Conservation (phyloP, 805 yeast genomes). For the Alloascoidea hylecoeti region DNA sequence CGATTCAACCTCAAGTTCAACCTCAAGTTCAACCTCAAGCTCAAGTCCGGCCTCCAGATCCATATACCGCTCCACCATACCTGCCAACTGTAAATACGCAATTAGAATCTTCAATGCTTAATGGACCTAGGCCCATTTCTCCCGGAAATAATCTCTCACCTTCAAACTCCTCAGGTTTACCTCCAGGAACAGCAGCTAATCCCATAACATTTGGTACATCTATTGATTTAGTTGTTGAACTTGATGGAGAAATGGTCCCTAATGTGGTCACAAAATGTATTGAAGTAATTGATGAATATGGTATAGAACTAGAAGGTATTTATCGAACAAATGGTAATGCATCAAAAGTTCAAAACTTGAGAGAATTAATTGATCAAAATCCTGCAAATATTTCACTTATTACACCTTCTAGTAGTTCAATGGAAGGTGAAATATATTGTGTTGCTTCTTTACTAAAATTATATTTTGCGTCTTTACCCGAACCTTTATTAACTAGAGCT, state of each 20-base stretch:
- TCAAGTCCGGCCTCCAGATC: no score
- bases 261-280: slow-evolving; percentile 81
- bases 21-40: not conserved
- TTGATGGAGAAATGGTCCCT: slow-evolving; percentile 88
- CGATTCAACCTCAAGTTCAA: not conserved
- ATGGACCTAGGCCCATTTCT: slow-evolving; percentile 2
- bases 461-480: slow-evolving; percentile 77
- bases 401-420: slow-evolving; percentile 11
- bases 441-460: slow-evolving; percentile 81
- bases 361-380: slow-evolving; percentile 45
- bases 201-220: slow-evolving; percentile 69
- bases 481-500: slow-evolving; percentile 62
- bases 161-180: no score
- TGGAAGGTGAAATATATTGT: slow-evolving; percentile 68
- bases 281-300: slow-evolving; percentile 72
- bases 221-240: slow-evolving; percentile 60
- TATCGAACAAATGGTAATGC: slow-evolving; percentile 78
- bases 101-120: no score
- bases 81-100: no score
- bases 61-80: no score
- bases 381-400: not conserved
- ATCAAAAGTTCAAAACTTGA: slow-evolving; percentile 57
- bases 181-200: slow-evolving; percentile 19
- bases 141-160: slow-evolving; percentile 16
- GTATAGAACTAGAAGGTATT: slow-evolving; percentile 77